Base-by-base conservation (phyloP, 805 yeast species). In the Metschnikowia santaceciliae region DNA sequence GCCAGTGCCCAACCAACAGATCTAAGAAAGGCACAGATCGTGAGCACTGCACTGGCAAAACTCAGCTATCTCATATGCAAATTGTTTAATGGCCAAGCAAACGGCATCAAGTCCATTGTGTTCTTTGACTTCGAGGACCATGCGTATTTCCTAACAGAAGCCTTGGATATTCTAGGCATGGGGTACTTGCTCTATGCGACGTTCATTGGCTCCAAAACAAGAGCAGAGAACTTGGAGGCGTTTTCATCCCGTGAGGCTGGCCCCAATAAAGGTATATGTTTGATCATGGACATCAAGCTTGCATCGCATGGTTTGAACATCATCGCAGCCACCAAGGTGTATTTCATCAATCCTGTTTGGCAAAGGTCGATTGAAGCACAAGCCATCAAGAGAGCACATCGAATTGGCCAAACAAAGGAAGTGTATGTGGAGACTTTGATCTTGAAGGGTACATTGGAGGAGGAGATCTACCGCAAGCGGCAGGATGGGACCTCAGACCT, bases 271-370 rank as follows among this genome's bases (percentile, higher is more conserved):
- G 86, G 86, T 0, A 67, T 81, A 30, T 73, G 79, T 1, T 67
- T 85, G 51, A 68, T 85, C 1, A 85, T 85, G 90, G 90, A 85
- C 61, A 65, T 85, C 46, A 76, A 78, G 54, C 61, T 85, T 46
- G 87, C 90, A 0, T 73, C 90, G 0, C 88, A 83, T 66, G 90
- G 90, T 0, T 63, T 85, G 40, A 84, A 87, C 0, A 82, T 85
- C 6, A 78, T 82, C 17, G 74, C 83, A 0, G 90, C 90, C 3
- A 82, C 89, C 0, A 71, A 82, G 48, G 87, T 85, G 1, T 85
- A 82, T 59, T 84, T 85, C 61, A 70, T 84, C n/a, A 83, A 78
- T 56, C 90, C 90, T 1, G 84, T 85, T 1, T 85, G 90, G 90
- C 80, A 76, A 54, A 73, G 81, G 50, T 77, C 86, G 0, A 71